Evolutionary conservation across 2,329 filamentous ascomycete genomes (phyloP), one percentile per base, ranked within the genome.

Genomic region (Scedosporium dehoogii): DNA sequence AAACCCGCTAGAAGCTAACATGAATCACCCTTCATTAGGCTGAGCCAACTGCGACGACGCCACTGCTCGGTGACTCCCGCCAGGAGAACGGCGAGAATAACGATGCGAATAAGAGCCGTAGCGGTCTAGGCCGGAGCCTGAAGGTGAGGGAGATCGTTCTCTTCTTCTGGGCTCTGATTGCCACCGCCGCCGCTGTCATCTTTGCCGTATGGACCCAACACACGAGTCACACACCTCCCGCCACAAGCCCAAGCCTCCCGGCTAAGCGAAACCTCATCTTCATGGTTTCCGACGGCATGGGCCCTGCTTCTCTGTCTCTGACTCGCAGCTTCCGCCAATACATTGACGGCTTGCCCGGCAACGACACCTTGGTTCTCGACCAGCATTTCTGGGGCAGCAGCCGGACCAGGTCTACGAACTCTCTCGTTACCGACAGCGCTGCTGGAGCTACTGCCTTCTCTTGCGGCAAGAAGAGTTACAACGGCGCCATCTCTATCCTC

Each of bases 221-320:
- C 73, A 81, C 79, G 10, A 71, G 59, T 63, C 70, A 65, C 59
- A 70, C 67, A 63, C 72, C 69, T 27, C 69, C 65, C 44, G 69
- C 72, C 10, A 38, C 33, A 38, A 38, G 67, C 68, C 42, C 33
- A 12, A 12, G 67, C 68, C 42, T 69, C 67, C 29, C 64, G 64
- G 65, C 62, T 66, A 99, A 97, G 80, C 85, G 91, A 62, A 99
- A 97, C 75, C 81, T 99, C 61, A 88, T 99, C 69, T 97, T 99
- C 79, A 99, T 99, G 94, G 93, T 99, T 44, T 96, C 91, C 0
- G 94, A 99, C 73, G 94, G 94, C 70, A 99, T 99, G 94, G 94
- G 94, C 0, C 94, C 94, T 6, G 91, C 94, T 7, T 93, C 91
- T 68, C 81, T 99, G 61, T 89, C 89, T 27, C 75, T 99, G 72